Evolutionary conservation across 371 early-diverging fungal species (phyloP).

Genomic region (Nematocida ausubeli): DNA sequence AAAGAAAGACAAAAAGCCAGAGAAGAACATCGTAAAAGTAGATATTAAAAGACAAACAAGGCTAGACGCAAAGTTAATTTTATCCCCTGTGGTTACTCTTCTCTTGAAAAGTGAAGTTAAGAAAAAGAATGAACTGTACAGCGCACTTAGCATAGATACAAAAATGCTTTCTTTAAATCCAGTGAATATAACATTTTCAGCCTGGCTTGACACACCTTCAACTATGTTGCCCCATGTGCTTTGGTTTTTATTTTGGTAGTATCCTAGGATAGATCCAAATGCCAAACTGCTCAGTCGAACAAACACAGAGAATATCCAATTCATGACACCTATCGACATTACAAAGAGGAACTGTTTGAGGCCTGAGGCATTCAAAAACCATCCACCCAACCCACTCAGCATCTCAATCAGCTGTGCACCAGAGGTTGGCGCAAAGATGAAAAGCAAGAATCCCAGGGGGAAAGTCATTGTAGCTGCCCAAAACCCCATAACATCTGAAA

Average conservation of each 20-base stretch:
- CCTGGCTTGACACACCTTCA: not conserved
- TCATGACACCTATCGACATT: not conserved
- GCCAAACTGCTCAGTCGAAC: not conserved
- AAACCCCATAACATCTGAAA: not conserved
- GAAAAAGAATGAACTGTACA: not conserved
- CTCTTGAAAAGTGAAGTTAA: not conserved
- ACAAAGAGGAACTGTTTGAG: not conserved
- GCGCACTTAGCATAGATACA: not conserved
- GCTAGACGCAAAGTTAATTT: not conserved
- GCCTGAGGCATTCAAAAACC: not conserved
- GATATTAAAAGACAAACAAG: not conserved
- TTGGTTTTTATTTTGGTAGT: not conserved
- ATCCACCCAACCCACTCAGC: not conserved
- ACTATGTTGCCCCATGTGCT: not conserved
- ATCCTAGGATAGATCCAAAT: not conserved
- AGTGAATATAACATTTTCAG: not conserved
- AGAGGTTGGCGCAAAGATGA: not conserved
- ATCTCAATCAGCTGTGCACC: not conserved
- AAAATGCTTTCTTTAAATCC: not conserved
- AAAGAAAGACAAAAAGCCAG: not conserved
- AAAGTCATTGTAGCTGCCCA: not conserved
- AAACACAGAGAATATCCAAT: constrained; percentile 1
- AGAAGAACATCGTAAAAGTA: not conserved
- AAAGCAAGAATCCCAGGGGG: not conserved
- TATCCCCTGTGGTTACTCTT: not conserved